Base-by-base conservation (phyloP, 306 rosid species). In the Cyamopsis tetragonoloba region DNA sequence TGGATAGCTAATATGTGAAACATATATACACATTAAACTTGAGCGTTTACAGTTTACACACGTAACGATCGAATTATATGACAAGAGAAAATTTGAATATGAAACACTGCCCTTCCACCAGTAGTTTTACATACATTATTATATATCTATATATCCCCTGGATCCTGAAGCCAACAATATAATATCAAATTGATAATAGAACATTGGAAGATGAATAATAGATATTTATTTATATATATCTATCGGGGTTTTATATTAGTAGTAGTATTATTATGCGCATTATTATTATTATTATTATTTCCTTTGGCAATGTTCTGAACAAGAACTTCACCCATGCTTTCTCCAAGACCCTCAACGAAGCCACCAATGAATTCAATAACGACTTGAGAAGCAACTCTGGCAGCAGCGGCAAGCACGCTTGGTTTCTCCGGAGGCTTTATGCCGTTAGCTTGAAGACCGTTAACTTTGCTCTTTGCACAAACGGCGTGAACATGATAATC, bases 311-410 rank as follows among this genome's bases (percentile, higher is more conserved):
- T 71, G 56, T 83, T 74, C 22, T 93, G 91, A 32, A 80, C 86
- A 6, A 93, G 81, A 23, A 22, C 98, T 47, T 88, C 88, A 1
- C 96, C 98, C 10, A 93, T 72, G 8, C 87, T 81, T 70, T 93
- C 95, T 1, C 89, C 98, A 27, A 93, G 37, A 15, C 97, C 97
- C 75, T 89, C 97, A 10, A 89, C 68, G 3, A 93, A 38, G 0
- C 95, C 88, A 15, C 91, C 98, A 18, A 93, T 56, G 80, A 93
- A 83, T 11, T 86, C 91, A 3, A 72, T 42, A 1, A 87, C 88
- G 9, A 89, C 96, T n/a, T 91, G 96, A 4, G 93, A 82, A 10
- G 98, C 98, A 1, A 89, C 62, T 1, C 80, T 80, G 0, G 88
- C 98, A 0, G 91, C 95, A 0, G 77, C 60, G 0, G 91, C 85